A percentile compares a stretch with the other conserved stretches of the same genome.
Conservation (phyloP, 495 filamentous ascomycete genomes). For the Neurospora sublineolata region DNA sequence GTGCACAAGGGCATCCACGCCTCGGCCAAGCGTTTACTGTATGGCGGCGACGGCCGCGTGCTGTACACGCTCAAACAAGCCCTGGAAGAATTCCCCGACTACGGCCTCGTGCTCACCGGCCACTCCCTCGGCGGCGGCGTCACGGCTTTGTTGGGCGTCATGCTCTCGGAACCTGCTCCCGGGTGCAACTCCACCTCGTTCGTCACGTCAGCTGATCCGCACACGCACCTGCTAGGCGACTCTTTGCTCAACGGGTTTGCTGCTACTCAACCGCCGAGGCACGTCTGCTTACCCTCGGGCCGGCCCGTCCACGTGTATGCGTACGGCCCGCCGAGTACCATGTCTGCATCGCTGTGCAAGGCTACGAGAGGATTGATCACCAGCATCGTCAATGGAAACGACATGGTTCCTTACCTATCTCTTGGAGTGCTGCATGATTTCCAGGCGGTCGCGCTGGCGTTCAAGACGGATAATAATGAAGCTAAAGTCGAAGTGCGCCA, state of each 20-base stretch:
- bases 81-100: constrained; percentile 57
- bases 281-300: constrained; percentile 48
- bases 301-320: constrained; percentile 70
- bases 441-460: constrained; percentile 56
- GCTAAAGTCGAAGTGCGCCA: constrained; percentile 54
- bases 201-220: constrained; percentile 34
- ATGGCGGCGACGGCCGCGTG: constrained; percentile 52
- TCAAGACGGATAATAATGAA: constrained; percentile 56
- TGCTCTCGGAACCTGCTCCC: constrained; percentile 52
- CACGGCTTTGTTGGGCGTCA: constrained; percentile 59
- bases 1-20: constrained; percentile 80
- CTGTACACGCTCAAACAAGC: constrained; percentile 59
- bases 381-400: constrained; percentile 58
- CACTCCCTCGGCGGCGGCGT: constrained; percentile 71
- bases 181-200: constrained; percentile 21
- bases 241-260: background rate
- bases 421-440: constrained; percentile 67
- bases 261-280: constrained; percentile 7
- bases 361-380: constrained; percentile 68
- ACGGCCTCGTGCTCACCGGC: constrained; percentile 65
- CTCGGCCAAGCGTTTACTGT: constrained; percentile 57
- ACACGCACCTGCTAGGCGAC: constrained; percentile 31
- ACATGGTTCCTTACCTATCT: constrained; percentile 63
- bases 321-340: constrained; percentile 62
- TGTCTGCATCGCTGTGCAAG: constrained; percentile 60